Conservation (phyloP, 73 alveolate genomes). For the Stentor roeselii region DNA sequence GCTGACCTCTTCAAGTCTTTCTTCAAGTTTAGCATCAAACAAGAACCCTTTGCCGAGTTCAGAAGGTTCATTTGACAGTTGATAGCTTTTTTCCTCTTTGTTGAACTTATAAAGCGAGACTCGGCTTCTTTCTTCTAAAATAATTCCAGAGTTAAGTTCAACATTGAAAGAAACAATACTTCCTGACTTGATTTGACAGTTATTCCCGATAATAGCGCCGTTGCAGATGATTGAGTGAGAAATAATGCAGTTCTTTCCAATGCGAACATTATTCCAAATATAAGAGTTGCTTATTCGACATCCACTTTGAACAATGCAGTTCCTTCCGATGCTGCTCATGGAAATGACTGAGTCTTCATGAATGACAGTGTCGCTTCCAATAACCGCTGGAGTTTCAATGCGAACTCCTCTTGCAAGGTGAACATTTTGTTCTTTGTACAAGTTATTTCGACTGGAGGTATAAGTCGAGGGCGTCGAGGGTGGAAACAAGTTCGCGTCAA, state of each 20-base stretch:
- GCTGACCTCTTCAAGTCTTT: not conserved
- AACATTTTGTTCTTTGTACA: not conserved
- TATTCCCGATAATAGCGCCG: not conserved
- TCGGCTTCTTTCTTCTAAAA: not conserved
- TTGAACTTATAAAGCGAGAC: not conserved
- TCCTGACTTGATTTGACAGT: not conserved
- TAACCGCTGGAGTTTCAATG: not conserved
- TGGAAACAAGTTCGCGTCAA: not conserved
- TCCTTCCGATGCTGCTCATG: not conserved
- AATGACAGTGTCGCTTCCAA: not conserved
- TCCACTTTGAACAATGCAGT: constrained; percentile 7
- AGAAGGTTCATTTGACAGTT: not conserved
- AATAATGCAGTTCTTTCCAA: not conserved
- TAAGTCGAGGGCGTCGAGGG: constrained; percentile 9
- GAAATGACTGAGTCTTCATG: not conserved
- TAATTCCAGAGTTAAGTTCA: not conserved
- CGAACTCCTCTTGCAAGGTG: not conserved
- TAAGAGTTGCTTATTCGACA: not conserved
- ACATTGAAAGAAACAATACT: not conserved
- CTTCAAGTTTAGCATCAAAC: not conserved
- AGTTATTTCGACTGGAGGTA: not conserved
- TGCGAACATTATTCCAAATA: not conserved
- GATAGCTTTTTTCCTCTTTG: not conserved
- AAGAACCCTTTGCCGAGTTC: constrained; percentile 14
- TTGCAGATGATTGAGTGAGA: not conserved